A percentile compares a stretch with the other conserved stretches of the same genome.
phyloP scores from a whole-genome alignment of 1,139 yeast genomes.

The Sugiyamaella castrensis region DNA sequence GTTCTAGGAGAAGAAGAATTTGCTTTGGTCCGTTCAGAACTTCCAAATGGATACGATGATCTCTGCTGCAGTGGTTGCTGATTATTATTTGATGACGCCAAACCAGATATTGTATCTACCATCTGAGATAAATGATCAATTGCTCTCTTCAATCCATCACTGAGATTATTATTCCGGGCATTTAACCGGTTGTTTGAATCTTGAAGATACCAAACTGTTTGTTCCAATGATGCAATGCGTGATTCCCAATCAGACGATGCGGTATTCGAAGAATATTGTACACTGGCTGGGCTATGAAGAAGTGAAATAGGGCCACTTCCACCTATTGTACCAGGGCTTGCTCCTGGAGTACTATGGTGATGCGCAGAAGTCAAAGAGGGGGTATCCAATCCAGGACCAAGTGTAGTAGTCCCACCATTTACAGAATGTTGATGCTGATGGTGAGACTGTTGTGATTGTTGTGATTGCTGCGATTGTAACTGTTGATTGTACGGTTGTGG shows the following conservation, averaged over 20 bases:
- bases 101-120: slow-evolving; percentile 18
- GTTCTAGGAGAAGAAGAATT: slow-evolving; percentile 4
- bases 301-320: neutral
- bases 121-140: slow-evolving; percentile 23
- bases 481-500: slow-evolving; percentile 9
- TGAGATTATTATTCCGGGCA: slow-evolving; percentile 18
- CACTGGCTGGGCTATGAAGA: slow-evolving; percentile 6
- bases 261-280: neutral
- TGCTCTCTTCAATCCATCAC: slow-evolving; percentile 23
- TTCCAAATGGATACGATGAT: neutral
- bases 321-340: slow-evolving; percentile 1
- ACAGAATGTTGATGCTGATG: slow-evolving; percentile 10
- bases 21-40: neutral
- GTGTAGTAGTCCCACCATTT: neutral
- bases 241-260: slow-evolving; percentile 15
- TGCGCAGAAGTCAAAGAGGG: neutral
- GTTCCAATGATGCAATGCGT: slow-evolving; percentile 26
- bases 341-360: slow-evolving; percentile 6
- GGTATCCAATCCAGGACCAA: slow-evolving; percentile 7
- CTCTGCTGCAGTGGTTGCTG: neutral
- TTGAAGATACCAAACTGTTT: slow-evolving; percentile 24
- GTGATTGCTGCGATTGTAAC: slow-evolving; percentile 3
- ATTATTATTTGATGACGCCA: slow-evolving; percentile 4
- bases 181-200: slow-evolving; percentile 22
- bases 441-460: neutral